A percentile compares a stretch with the other conserved stretches of the same genome.
phyloP scores from a whole-genome alignment of 2,329 filamentous ascomycete genomes.

The Thelonectria discophora region DNA sequence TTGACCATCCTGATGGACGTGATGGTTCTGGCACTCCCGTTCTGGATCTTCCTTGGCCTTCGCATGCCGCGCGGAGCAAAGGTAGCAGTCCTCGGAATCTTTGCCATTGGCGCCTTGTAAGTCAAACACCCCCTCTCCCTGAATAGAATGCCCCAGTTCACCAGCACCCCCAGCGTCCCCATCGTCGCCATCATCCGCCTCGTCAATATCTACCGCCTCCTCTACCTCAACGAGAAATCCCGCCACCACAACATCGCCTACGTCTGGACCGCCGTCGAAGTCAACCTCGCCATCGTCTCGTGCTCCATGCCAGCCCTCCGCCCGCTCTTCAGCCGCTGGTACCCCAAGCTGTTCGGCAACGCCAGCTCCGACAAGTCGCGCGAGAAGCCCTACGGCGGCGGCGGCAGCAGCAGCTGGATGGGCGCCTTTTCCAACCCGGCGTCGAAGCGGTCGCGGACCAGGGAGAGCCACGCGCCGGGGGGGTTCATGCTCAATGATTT shows the following conservation, averaged over 20 bases:
- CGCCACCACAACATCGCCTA: conserved; percentile 44
- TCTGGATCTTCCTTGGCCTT: conserved; percentile 52
- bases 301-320: conserved; percentile 48
- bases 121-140: conserved; percentile 17
- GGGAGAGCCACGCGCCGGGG: conserved; percentile 27
- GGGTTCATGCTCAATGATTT: conserved; percentile 40
- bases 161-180: conserved; percentile 39
- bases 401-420: neutral
- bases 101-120: conserved; percentile 50
- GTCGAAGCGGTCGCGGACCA: conserved; percentile 26
- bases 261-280: conserved; percentile 48
- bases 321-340: conserved; percentile 46
- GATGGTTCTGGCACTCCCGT: conserved; percentile 50
- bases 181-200: conserved; percentile 44
- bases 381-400: conserved; percentile 3
- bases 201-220: conserved; percentile 34
- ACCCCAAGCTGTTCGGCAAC: conserved; percentile 42
- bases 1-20: conserved; percentile 55
- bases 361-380: conserved; percentile 28
- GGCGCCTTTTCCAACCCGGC: conserved; percentile 15
- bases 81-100: conserved; percentile 51
- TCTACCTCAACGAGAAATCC: conserved; percentile 18
- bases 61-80: conserved; percentile 51
- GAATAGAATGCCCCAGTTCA: neutral
- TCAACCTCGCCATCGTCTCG: conserved; percentile 49